A percentile compares a stretch with the other conserved stretches of the same genome.
Conservation (phyloP, 257 asterid genomes). For the Agastache rugosa region DNA sequence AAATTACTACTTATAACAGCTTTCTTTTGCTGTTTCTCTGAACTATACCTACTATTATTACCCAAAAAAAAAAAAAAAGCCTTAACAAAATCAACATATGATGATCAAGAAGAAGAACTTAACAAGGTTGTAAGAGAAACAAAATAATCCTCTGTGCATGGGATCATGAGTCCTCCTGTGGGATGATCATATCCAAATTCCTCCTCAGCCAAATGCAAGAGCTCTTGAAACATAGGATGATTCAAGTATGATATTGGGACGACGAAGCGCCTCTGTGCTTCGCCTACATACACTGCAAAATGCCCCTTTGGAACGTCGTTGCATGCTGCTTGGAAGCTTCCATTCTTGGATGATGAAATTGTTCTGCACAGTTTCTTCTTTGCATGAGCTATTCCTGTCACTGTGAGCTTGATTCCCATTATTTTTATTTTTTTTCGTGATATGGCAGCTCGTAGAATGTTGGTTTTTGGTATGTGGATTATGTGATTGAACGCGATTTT, state of each 20-base stretch:
- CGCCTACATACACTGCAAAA: slow-evolving; percentile 56
- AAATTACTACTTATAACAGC: background rate
- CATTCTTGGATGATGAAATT: slow-evolving; percentile 45
- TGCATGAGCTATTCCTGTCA: slow-evolving; percentile 59
- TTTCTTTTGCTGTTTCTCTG: background rate
- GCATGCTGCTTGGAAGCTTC: slow-evolving; percentile 33
- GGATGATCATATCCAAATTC: slow-evolving; percentile 73
- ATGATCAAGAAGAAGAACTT: slow-evolving; percentile 44
- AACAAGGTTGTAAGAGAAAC: slow-evolving; percentile 36
- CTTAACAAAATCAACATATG: background rate
- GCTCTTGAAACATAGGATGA: slow-evolving; percentile 63
- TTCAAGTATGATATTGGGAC: slow-evolving; percentile 57
- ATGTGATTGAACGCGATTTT: background rate
- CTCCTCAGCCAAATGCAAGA: slow-evolving; percentile 64
- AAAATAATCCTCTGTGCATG: slow-evolving; percentile 60
- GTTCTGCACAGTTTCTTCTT: slow-evolving; percentile 56
- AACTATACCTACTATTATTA: background rate
- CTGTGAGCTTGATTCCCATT: slow-evolving; percentile 57
- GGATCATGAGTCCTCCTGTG: slow-evolving; percentile 55
- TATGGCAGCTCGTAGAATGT: background rate
- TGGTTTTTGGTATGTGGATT: background rate
- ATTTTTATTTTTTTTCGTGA: background rate
- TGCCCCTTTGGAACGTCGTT: slow-evolving; percentile 54
- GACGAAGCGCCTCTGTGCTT: slow-evolving; percentile 41
- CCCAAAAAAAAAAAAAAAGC: background rate